phyloP scores from a whole-genome alignment of 345 rosid genomes.

The Arabidopsis arenosa region DNA sequence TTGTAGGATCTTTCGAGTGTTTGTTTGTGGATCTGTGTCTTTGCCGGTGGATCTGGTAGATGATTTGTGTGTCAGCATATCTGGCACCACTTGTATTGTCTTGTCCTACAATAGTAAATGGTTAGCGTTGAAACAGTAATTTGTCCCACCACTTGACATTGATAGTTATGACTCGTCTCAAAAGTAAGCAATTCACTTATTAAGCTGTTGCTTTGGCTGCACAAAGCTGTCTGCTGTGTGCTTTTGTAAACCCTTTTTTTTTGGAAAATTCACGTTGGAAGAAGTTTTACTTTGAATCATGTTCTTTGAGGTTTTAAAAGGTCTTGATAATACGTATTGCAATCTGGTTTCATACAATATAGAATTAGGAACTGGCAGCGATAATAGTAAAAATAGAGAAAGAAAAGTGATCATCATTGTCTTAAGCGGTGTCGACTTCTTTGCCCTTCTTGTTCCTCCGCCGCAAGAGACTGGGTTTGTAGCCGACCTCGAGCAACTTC shows the following conservation, averaged over 20 bases:
- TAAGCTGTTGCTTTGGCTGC: not conserved
- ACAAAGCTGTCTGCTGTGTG: constrained; percentile 4
- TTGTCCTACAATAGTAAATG: constrained; percentile 34
- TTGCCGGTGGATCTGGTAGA: constrained; percentile 35
- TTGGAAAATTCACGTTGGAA: too few species aligned
- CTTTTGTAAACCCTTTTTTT: not conserved
- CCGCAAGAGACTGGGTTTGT: constrained; percentile 50
- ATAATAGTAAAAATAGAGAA: not conserved
- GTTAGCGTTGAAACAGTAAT: constrained; percentile 30
- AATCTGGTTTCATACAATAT: constrained; percentile 6
- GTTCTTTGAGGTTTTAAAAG: not conserved
- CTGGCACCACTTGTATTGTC: constrained; percentile 22
- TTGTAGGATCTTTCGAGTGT: not conserved
- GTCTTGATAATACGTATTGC: not conserved
- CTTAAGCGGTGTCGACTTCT: constrained; percentile 35
- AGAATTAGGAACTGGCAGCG: not conserved
- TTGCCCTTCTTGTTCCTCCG: constrained; percentile 27
- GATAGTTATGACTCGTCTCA: not conserved
- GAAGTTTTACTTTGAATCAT: not conserved
- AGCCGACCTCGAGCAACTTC: constrained; percentile 66
- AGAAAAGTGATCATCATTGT: not conserved
- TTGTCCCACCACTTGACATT: constrained; percentile 38
- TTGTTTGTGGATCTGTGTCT: constrained; percentile 30
- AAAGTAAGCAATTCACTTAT: not conserved
- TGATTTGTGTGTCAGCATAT: constrained; percentile 9